Base-by-base conservation (phyloP, 2,329 filamentous ascomycete species). In the Eutypa lata region DNA sequence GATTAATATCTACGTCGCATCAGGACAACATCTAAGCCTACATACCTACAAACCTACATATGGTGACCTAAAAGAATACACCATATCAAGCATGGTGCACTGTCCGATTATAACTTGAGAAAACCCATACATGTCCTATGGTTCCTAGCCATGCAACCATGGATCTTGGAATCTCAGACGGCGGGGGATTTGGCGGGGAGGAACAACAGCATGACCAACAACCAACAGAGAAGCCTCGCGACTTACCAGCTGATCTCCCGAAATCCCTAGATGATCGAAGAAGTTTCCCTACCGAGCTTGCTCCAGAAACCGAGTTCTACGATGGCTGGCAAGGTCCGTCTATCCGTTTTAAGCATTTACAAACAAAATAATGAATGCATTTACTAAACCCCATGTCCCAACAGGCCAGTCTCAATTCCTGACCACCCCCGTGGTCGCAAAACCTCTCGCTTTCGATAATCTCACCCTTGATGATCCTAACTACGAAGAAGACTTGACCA, bases 341-440 rank as follows among this genome's bases (percentile, higher is more conserved):
- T 54, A 50, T 50, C 53, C 51, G 53, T 47, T 55, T 54, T 50
- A 31, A 10, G 10, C 26, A 10, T 31, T 5, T 31, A 7, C 13
- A 14, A 18, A 38, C 35, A 38, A 6, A 16, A 38, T 38, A 6
- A 38, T 16, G 13, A 38, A 6, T 38, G n/a, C 35, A 7, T 16
- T 38, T 54, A 56, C 50, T 52, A 43, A 55, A 10, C 21, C 22
- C 13, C 21, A 22, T 14, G 13, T 45, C 22, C 22, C 21, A 45
- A 50, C 68, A 97, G 93, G 93, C 60, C 91, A 97, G 79, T 96
- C 93, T 44, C 92, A 97, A 74, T 96, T 96, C 73, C 80, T 97
- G 58, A 95, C 91, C 4, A 90, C 87, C 3, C 92, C 93, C 21
- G 86, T 92, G 54, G 79, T 90, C 43, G 89, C 92, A 51, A 93